Conservation (phyloP, 2,329 filamentous ascomycete species). For the Immersiporthe knoxdaviesiana region DNA sequence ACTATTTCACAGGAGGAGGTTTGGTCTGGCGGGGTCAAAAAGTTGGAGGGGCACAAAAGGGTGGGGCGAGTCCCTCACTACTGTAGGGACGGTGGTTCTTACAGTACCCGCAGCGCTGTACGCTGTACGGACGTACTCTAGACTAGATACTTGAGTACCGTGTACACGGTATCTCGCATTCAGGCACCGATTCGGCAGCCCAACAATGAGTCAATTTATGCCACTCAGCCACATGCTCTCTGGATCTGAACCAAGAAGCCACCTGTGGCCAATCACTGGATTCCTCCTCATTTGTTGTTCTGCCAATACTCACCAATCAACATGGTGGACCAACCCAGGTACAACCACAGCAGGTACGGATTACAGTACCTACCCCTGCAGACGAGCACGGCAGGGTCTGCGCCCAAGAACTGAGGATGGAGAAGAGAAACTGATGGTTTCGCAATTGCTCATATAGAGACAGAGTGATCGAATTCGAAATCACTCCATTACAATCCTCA, state of each 20-base stretch:
- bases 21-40: neutral
- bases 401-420: neutral
- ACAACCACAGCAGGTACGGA: neutral
- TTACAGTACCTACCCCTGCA: neutral
- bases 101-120: neutral
- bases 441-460: neutral
- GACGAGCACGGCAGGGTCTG: too few species aligned
- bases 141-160: neutral
- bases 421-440: neutral
- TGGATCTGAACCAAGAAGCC: neutral
- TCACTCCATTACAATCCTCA: neutral
- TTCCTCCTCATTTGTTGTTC: neutral
- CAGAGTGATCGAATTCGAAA: neutral
- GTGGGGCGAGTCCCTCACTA: neutral
- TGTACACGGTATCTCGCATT: neutral
- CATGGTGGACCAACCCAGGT: neutral
- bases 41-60: constrained; percentile 4
- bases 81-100: neutral
- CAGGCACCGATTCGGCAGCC: neutral
- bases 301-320: neutral
- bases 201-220: neutral
- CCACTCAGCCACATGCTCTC: neutral
- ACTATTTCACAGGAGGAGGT: neutral
- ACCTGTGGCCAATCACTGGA: neutral
- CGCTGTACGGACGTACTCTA: neutral